phyloP scores from a whole-genome alignment of 352 stramenopile species.

The Aphanomyces euteiches region DNA sequence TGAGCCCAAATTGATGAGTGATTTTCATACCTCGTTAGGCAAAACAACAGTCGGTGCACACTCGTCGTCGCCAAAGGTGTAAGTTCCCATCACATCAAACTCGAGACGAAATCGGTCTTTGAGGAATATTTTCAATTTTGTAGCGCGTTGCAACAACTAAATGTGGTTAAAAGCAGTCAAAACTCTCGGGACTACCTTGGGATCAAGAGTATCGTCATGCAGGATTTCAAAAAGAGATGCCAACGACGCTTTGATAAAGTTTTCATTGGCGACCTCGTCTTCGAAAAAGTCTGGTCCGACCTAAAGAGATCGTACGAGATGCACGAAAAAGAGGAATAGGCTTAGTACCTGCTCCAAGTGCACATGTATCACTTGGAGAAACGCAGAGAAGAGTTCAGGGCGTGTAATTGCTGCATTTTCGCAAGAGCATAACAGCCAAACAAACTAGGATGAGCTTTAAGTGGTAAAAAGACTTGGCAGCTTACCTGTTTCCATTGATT shows the following conservation, averaged over 20 bases:
- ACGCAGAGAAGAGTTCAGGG: conserved; percentile 49
- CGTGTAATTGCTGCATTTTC: conserved; percentile 46
- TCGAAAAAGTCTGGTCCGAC: conserved; percentile 70
- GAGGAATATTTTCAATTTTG: conserved; percentile 24
- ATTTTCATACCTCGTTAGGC: conserved; percentile 34
- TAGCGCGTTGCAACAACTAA: conserved; percentile 18
- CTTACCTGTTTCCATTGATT: conserved; percentile 91
- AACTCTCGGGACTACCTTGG: conserved; percentile 16
- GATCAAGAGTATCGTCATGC: conserved; percentile 38
- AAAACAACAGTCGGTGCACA: conserved; percentile 37
- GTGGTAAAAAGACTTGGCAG: neutral
- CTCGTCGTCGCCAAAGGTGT: conserved; percentile 33
- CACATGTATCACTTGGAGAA: conserved; percentile 51
- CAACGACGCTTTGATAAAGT: conserved; percentile 61
- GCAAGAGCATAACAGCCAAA: conserved; percentile 57
- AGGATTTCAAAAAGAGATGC: conserved; percentile 63
- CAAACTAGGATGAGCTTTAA: conserved; percentile 39
- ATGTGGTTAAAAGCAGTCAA: neutral
- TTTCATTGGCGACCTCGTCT: conserved; percentile 52
- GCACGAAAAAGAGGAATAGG: neutral
- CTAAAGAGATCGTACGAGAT: conserved; percentile 34
- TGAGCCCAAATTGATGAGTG: neutral
- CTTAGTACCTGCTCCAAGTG: conserved; percentile 52
- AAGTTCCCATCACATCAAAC: conserved; percentile 30
- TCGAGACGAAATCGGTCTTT: conserved; percentile 23